Conservation (phyloP, 108 stramenopile species). For the Ochromonas danica region DNA sequence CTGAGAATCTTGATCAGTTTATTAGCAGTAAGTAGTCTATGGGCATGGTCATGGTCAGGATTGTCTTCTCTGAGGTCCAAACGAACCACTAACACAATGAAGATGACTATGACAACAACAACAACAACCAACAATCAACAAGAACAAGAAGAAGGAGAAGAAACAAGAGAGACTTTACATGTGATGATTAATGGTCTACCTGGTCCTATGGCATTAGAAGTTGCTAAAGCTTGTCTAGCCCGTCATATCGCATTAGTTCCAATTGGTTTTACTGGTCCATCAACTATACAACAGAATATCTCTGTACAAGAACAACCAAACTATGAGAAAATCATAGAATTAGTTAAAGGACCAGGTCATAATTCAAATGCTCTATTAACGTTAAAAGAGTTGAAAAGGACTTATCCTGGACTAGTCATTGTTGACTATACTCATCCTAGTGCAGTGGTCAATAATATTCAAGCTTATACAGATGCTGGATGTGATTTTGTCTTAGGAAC, state of each 20-base stretch:
- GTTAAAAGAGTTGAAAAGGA: not conserved
- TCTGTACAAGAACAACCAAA: not conserved
- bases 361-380: not conserved
- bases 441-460: slow-evolving; percentile 87
- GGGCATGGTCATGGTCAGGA: too few relatives aligned
- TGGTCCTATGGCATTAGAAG: not conserved
- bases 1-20: too few relatives aligned
- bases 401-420: slow-evolving; percentile 57
- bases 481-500: slow-evolving; percentile 88
- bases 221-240: not conserved
- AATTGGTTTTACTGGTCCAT: not conserved
- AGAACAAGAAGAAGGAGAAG: too few relatives aligned
- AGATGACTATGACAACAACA: too few relatives aligned
- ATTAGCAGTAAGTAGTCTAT: too few relatives aligned
- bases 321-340: not conserved
- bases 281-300: not conserved
- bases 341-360: not conserved
- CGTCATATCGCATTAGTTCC: not conserved
- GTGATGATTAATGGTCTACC: not conserved
- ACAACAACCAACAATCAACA: too few relatives aligned
- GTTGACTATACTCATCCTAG: slow-evolving; percentile 97
- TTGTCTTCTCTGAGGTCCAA: too few relatives aligned
- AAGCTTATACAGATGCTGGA: slow-evolving; percentile 54
- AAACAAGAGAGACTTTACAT: too few relatives aligned
- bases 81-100: too few relatives aligned